Evolutionary conservation across 2,329 filamentous ascomycete species (phyloP).

Genomic region (Hawksworthiomyces lignivorus): DNA sequence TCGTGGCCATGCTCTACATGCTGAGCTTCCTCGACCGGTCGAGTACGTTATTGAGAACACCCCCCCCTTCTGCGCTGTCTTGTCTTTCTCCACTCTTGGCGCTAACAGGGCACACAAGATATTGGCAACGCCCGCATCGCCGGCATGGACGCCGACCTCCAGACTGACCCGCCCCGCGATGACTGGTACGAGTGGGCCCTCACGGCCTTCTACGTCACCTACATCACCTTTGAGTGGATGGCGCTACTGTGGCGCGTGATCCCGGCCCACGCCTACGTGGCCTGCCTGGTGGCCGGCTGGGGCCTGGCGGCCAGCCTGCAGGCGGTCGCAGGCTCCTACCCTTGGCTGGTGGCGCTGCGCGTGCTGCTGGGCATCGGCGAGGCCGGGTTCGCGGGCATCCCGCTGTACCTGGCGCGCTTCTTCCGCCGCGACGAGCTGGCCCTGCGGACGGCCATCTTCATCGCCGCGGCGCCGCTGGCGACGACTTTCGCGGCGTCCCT

Average conservation of each 20-base stretch:
- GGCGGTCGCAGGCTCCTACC: conserved; percentile 56
- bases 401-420: conserved; percentile 58
- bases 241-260: conserved; percentile 52
- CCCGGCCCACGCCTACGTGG: conserved; percentile 53
- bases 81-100: not conserved
- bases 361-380: conserved; percentile 54
- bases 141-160: conserved; percentile 54
- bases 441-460: conserved; percentile 76
- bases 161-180: conserved; percentile 36
- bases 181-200: conserved; percentile 55
- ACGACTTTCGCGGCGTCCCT: conserved; percentile 75
- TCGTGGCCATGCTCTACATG: conserved; percentile 76
- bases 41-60: conserved; percentile 58
- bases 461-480: conserved; percentile 75
- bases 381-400: conserved; percentile 57
- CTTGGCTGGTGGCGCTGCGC: conserved; percentile 46
- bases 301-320: conserved; percentile 72
- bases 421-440: conserved; percentile 66
- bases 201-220: conserved; percentile 54
- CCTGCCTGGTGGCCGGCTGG: conserved; percentile 65
- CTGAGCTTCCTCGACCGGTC: conserved; percentile 80
- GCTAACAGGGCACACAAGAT: conserved; percentile 30
- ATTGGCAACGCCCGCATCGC: conserved; percentile 58
- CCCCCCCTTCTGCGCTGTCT: not conserved
- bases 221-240: conserved; percentile 60